Base-by-base conservation (phyloP, 225 moss, liverwort and hornwort genomes). In the Climacium dendroides region DNA sequence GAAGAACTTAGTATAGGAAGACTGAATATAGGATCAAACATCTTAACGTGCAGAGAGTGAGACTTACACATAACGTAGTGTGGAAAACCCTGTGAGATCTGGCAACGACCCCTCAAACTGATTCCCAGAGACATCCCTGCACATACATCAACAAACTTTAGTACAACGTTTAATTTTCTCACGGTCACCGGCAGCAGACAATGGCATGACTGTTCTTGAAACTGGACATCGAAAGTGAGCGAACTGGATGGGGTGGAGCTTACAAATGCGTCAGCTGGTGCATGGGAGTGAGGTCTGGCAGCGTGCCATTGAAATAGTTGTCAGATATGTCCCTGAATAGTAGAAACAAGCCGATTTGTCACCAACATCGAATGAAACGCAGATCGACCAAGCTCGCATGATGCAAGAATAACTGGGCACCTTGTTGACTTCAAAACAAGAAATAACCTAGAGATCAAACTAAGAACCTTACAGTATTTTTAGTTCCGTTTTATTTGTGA, bases 81-180 rank as follows among this genome's bases (percentile, higher is more conserved):
- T 17, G 35, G 60, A 41, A 74, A 86, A 60, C 18, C 11, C 6
- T 55, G 1, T 55, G 25, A 88, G 88, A 74, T 86, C 35, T 83
- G 91, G 91, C 59, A 91, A 23, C 29, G 7, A 2, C 18, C 83
- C 91, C n/a, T 10, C 74, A 35, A 86, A 86, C 18, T 74, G 18
- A 88, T 88, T 91, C 25, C 83, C 88, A 11, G 88, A 91, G 72
- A 91, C 83, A 75, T 91, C 88, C 83, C 83, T 91, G 79, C 47
- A 84, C 11, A 52, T 47, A 6, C 81, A 61, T 47, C 8, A 8
- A 53, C 61, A 50, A 45, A 11, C 3, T 25, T 39, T 7, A 39
- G 60, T 65, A 66, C 65, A 50, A 23, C 13, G 17, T 63, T 20
- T 35, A 35, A 35, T 57, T 66, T 37, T 7, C 47, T 64, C 55